Conservation (phyloP, 2,329 filamentous ascomycete species). For the Catunica adiposa region DNA sequence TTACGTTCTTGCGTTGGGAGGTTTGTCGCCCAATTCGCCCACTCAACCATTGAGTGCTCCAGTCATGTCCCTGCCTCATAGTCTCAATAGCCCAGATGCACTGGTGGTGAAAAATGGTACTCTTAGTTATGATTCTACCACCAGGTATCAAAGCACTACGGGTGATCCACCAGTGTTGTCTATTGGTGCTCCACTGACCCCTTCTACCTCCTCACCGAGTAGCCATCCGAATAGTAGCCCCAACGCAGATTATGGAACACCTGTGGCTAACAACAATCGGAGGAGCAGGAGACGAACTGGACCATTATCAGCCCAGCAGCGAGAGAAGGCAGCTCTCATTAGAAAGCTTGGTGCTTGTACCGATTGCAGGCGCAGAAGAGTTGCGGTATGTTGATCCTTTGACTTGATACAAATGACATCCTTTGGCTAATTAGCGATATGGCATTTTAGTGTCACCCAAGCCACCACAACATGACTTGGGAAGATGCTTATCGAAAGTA, state of each 20-base stretch:
- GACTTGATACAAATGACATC: background rate
- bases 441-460: constrained; percentile 35
- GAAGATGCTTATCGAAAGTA: constrained; percentile 41
- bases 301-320: constrained; percentile 39
- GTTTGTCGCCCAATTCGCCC: too few relatives aligned
- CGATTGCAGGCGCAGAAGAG: constrained; percentile 39
- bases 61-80: too few relatives aligned
- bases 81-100: too few relatives aligned
- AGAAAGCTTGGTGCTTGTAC: constrained; percentile 41
- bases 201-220: constrained; percentile 33
- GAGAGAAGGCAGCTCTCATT: constrained; percentile 42
- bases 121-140: too few relatives aligned
- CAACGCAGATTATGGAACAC: constrained; percentile 35
- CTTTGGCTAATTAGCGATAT: constrained; percentile 5
- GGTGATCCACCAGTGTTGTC: background rate
- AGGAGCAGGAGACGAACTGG: constrained; percentile 42
- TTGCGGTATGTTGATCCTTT: constrained; percentile 33
- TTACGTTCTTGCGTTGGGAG: too few relatives aligned
- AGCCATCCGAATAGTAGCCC: constrained; percentile 31
- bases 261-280: constrained; percentile 36
- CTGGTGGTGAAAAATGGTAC: too few relatives aligned
- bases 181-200: constrained; percentile 21
- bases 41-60: too few relatives aligned
- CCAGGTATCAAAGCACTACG: too few relatives aligned
- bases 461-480: constrained; percentile 45